phyloP scores from a whole-genome alignment of 768 basidiomycete species.

The Lactarius quietus region DNA sequence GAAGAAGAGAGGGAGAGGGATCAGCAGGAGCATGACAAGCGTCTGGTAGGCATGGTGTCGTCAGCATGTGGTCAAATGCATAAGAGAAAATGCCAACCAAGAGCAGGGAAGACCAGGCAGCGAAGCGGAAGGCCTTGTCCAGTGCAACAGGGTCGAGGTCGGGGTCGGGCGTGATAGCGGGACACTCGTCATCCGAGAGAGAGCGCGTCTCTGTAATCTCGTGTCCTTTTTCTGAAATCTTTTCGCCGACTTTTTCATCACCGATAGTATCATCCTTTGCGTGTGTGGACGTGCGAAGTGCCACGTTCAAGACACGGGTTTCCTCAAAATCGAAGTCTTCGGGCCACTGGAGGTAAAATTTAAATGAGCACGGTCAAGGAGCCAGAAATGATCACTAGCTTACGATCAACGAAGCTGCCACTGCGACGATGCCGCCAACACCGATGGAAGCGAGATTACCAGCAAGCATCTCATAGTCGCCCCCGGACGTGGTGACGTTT shows the following conservation, averaged over 20 bases:
- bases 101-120: conserved; percentile 65
- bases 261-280: conserved; percentile 24
- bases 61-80: neutral
- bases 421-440: conserved; percentile 73
- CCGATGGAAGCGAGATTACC: conserved; percentile 88
- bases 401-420: conserved; percentile 60
- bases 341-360: conserved; percentile 52
- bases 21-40: conserved; percentile 61
- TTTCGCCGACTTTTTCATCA: conserved; percentile 34
- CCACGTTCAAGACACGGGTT: conserved; percentile 72
- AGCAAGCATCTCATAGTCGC: conserved; percentile 71
- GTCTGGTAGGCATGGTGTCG: conserved; percentile 36
- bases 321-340: conserved; percentile 78
- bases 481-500: conserved; percentile 49
- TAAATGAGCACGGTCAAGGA: neutral
- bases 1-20: conserved; percentile 87
- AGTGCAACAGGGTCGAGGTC: conserved; percentile 66
- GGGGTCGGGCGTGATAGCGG: conserved; percentile 36
- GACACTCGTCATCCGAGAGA: conserved; percentile 34
- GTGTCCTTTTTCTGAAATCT: conserved; percentile 38
- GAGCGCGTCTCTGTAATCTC: conserved; percentile 26
- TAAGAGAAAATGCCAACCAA: conserved; percentile 45
- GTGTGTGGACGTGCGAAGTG: conserved; percentile 23
- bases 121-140: conserved; percentile 75
- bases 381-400: conserved; percentile 25